Percentiles rank a stretch among this genome's conserved stretches.
Evolutionary conservation across 495 filamentous ascomycete species (phyloP).

Genomic region (Lophium mytilinum): DNA sequence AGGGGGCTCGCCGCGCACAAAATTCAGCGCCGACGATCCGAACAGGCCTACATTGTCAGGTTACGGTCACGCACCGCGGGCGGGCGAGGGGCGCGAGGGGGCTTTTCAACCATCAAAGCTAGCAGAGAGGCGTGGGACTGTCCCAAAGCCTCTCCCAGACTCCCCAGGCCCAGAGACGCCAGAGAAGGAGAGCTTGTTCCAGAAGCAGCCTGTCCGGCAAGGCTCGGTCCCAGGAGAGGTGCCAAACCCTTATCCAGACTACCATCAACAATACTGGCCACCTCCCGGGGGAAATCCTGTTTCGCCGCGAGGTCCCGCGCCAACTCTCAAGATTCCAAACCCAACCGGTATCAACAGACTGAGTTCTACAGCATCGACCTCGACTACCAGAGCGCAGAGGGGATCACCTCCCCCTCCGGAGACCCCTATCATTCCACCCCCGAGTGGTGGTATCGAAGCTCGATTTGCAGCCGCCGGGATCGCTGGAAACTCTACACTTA

Average conservation of each 20-base stretch:
- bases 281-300: slow-evolving; percentile 31
- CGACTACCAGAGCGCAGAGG: slow-evolving; percentile 83
- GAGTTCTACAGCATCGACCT: slow-evolving; percentile 80
- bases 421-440: slow-evolving; percentile 73
- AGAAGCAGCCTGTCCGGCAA: slow-evolving; percentile 39
- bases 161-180: slow-evolving; percentile 64
- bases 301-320: background rate
- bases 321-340: slow-evolving; percentile 34
- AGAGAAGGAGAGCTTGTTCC: slow-evolving; percentile 64
- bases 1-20: slow-evolving; percentile 18
- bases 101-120: slow-evolving; percentile 23
- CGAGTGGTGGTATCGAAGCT: slow-evolving; percentile 75
- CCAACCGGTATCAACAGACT: slow-evolving; percentile 62
- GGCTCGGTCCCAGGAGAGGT: slow-evolving; percentile 19
- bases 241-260: slow-evolving; percentile 45
- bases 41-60: slow-evolving; percentile 31
- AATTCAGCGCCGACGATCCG: slow-evolving; percentile 33
- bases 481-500: slow-evolving; percentile 72
- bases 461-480: slow-evolving; percentile 84
- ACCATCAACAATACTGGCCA: slow-evolving; percentile 62
- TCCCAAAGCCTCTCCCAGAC: slow-evolving; percentile 68
- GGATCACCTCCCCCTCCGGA: slow-evolving; percentile 94
- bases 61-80: slow-evolving; percentile 23
- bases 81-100: slow-evolving; percentile 7
- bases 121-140: slow-evolving; percentile 40